A percentile compares a stretch with the other conserved stretches of the same genome.
Evolutionary conservation across 1,284 basidiomycete genomes (phyloP).

Genomic region (Sanghuangporus sanghuang): DNA sequence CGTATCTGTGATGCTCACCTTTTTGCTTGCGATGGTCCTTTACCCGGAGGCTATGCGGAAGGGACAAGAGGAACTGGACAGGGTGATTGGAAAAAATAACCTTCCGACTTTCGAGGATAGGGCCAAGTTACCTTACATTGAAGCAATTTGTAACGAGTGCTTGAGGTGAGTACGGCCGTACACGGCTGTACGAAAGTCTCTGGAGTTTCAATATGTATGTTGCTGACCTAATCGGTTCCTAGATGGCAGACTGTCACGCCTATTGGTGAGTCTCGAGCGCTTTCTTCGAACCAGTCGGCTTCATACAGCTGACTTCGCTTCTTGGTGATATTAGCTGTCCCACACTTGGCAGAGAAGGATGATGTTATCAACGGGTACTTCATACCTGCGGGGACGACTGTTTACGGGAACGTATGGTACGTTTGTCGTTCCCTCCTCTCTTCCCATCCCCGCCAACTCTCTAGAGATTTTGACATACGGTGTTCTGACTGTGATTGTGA

Average conservation of each 20-base stretch:
- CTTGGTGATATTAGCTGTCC: slow-evolving; percentile 5
- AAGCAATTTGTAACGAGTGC: slow-evolving; percentile 22
- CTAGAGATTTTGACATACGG: no score
- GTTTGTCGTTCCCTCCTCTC: not conserved
- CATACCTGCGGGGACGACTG: slow-evolving; percentile 19
- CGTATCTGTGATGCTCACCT: not conserved
- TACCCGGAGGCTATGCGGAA: slow-evolving; percentile 19
- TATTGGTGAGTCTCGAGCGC: slow-evolving; percentile 2
- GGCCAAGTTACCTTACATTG: slow-evolving; percentile 22
- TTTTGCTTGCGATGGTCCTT: slow-evolving; percentile 19
- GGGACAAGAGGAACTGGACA: slow-evolving; percentile 24
- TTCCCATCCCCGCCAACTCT: no score
- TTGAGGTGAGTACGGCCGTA: not conserved
- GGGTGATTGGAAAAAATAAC: slow-evolving; percentile 21
- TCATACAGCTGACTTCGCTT: not conserved
- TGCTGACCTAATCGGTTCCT: not conserved
- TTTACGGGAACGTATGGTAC: slow-evolving; percentile 18
- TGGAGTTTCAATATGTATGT: not conserved
- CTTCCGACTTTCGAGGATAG: slow-evolving; percentile 22
- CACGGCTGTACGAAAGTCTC: not conserved
- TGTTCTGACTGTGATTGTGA: not conserved
- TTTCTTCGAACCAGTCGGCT: not conserved
- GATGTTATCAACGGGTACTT: slow-evolving; percentile 18
- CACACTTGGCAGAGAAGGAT: slow-evolving; percentile 25
- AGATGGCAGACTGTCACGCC: slow-evolving; percentile 2